Evolutionary conservation across 345 rosid genomes (phyloP).

Genomic region (Lenwebbia sp.): DNA sequence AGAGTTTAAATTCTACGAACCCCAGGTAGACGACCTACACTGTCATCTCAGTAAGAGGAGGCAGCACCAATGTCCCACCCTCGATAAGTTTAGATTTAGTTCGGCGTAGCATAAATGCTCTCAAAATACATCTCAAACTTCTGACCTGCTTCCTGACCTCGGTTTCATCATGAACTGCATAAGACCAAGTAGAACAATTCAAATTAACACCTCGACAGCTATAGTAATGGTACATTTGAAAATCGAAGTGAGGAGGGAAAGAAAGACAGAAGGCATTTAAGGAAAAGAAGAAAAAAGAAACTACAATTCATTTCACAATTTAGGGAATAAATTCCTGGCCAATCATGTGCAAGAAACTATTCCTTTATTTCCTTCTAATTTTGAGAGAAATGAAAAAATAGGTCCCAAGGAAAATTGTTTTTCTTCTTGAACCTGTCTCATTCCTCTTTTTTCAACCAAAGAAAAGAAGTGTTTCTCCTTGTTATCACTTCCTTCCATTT

Average conservation of each 20-base stretch:
- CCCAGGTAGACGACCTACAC: slow-evolving; percentile 28
- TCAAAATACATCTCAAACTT: slow-evolving; percentile 43
- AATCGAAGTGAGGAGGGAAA: not conserved
- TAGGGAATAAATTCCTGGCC: not conserved
- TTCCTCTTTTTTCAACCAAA: not conserved
- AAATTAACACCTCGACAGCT: not conserved
- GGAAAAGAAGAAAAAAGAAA: not conserved
- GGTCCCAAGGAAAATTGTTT: not conserved
- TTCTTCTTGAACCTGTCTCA: not conserved
- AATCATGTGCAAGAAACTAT: not conserved
- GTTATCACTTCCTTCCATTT: not conserved
- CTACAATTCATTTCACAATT: not conserved
- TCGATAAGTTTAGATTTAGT: slow-evolving; percentile 67
- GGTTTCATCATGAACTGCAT: slow-evolving; percentile 28
- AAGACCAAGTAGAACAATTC: not conserved
- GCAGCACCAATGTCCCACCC: slow-evolving; percentile 60
- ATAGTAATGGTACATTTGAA: not conserved
- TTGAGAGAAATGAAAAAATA: not conserved
- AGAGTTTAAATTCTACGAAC: not conserved
- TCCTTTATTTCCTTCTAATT: not conserved
- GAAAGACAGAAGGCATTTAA: not conserved
- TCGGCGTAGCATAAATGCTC: slow-evolving; percentile 84
- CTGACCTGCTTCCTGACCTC: slow-evolving; percentile 31
- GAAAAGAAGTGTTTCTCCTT: not conserved
- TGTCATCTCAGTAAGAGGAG: slow-evolving; percentile 78